Conservation (phyloP, 306 rosid genomes). For the Purshia tridentata region DNA sequence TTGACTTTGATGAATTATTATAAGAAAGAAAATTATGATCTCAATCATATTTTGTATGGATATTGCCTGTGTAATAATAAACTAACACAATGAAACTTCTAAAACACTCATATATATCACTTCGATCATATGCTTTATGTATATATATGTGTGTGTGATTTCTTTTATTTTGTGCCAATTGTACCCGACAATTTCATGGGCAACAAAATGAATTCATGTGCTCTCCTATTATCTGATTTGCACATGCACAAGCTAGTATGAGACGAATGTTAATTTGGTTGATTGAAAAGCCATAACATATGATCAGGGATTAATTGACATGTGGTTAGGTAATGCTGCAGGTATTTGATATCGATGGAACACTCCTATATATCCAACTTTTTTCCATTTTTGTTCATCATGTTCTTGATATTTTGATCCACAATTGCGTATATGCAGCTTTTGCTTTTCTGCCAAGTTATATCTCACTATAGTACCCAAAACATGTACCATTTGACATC, state of each 20-base stretch:
- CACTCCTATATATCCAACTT: not conserved
- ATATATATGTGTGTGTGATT: not conserved
- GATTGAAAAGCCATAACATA: not conserved
- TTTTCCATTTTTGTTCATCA: constrained; percentile 25
- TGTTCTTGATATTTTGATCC: not conserved
- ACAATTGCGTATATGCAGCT: not conserved
- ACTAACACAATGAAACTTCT: not conserved
- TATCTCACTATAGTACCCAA: no score
- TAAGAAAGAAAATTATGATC: not conserved
- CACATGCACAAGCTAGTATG: constrained; percentile 1
- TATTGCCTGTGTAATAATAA: not conserved
- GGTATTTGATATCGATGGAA: constrained; percentile 29
- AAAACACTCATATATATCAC: not conserved
- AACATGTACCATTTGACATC: not conserved
- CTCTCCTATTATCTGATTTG: not conserved
- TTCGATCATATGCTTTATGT: not conserved
- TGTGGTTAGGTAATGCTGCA: constrained; percentile 34
- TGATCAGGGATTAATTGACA: not conserved
- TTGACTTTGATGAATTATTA: not conserved
- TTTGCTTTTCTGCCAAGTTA: not conserved
- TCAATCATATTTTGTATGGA: not conserved
- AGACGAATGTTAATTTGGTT: not conserved
- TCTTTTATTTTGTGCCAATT: not conserved
- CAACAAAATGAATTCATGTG: constrained; percentile 10
- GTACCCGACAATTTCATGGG: constrained; percentile 2